These are phyloP conservation scores for Pichia sorboxylosa DNA, from an alignment of 1,139 yeast genomes.

Conservation along the genomic window DNA sequence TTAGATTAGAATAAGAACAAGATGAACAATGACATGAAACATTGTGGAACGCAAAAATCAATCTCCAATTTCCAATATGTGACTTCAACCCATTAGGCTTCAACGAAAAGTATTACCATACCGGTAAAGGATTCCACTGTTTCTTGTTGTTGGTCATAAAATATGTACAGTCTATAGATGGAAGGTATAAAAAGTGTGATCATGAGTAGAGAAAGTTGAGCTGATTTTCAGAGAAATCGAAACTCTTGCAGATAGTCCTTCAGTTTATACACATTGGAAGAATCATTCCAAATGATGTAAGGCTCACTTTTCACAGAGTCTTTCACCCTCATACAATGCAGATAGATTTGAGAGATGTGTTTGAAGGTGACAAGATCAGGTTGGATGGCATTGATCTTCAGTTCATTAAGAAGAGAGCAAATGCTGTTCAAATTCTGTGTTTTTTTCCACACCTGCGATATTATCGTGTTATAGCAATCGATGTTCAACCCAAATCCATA, in stretches of 20 bases:
- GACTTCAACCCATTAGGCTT: too few relatives aligned
- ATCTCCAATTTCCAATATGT: too few relatives aligned
- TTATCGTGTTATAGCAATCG: slow-evolving; percentile 21
- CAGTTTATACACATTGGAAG: slow-evolving; percentile 16
- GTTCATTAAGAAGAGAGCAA: slow-evolving; percentile 18
- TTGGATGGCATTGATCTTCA: slow-evolving; percentile 21
- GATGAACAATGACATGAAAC: too few relatives aligned
- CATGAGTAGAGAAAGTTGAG: not conserved
- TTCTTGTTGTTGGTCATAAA: too few relatives aligned
- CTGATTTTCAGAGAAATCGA: slow-evolving; percentile 5
- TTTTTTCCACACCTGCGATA: slow-evolving; percentile 19
- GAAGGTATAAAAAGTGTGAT: too few relatives aligned
- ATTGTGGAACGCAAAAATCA: too few relatives aligned
- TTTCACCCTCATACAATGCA: slow-evolving; percentile 20
- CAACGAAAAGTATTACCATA: too few relatives aligned
- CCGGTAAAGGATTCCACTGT: too few relatives aligned
- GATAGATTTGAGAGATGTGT: slow-evolving; percentile 18
- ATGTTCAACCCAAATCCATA: slow-evolving; percentile 22
- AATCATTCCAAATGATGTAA: slow-evolving; percentile 21
- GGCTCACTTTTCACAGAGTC: slow-evolving; percentile 15
- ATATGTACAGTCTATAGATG: too few relatives aligned
- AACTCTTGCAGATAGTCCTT: slow-evolving; percentile 12
- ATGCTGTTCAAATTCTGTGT: slow-evolving; percentile 20
- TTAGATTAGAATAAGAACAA: too few relatives aligned
- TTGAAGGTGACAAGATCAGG: slow-evolving; percentile 22